Percentiles rank a stretch among this genome's conserved stretches.
Conservation (phyloP, 2,329 filamentous ascomycete species). For the Dactylellina leptospora region DNA sequence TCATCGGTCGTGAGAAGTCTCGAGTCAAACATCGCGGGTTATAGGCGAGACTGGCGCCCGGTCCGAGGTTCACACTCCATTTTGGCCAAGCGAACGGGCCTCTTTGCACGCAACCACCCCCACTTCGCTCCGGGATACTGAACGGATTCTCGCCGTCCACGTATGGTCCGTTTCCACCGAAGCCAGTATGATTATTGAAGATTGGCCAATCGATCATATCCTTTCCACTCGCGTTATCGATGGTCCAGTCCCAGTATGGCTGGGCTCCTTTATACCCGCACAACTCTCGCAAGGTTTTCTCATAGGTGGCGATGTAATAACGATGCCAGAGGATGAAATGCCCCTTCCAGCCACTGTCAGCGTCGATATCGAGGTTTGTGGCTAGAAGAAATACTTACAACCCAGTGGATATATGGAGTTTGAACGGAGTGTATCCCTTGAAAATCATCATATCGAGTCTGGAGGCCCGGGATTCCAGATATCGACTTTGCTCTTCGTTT, state of each 20-base stretch:
- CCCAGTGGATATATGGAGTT: slow-evolving; percentile 59
- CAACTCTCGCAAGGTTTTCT: slow-evolving; percentile 61
- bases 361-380: background rate
- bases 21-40: slow-evolving; percentile 58
- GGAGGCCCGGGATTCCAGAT: slow-evolving; percentile 58
- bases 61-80: slow-evolving; percentile 54
- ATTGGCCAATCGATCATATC: slow-evolving; percentile 54
- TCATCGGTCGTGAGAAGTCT: slow-evolving; percentile 57
- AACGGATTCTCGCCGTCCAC: slow-evolving; percentile 56
- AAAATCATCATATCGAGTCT: slow-evolving; percentile 61
- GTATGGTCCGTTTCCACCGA: slow-evolving; percentile 60
- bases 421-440: slow-evolving; percentile 60
- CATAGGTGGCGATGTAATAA: slow-evolving; percentile 62
- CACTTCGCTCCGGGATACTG: slow-evolving; percentile 57
- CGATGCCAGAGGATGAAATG: slow-evolving; percentile 63
- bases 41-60: slow-evolving; percentile 32
- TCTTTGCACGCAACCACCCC: slow-evolving; percentile 59
- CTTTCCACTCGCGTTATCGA: slow-evolving; percentile 57
- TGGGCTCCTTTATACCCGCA: slow-evolving; percentile 63
- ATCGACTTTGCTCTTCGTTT: slow-evolving; percentile 58
- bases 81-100: slow-evolving; percentile 58
- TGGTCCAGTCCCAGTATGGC: slow-evolving; percentile 61
- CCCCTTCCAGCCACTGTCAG: slow-evolving; percentile 49
- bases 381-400: slow-evolving; percentile 53
- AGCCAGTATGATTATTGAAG: slow-evolving; percentile 57